A percentile compares a stretch with the other conserved stretches of the same genome.
These are phyloP conservation scores for Colletotrichum tropicicola DNA, from an alignment of 2,329 filamentous ascomycete genomes.

Conservation along the genomic window DNA sequence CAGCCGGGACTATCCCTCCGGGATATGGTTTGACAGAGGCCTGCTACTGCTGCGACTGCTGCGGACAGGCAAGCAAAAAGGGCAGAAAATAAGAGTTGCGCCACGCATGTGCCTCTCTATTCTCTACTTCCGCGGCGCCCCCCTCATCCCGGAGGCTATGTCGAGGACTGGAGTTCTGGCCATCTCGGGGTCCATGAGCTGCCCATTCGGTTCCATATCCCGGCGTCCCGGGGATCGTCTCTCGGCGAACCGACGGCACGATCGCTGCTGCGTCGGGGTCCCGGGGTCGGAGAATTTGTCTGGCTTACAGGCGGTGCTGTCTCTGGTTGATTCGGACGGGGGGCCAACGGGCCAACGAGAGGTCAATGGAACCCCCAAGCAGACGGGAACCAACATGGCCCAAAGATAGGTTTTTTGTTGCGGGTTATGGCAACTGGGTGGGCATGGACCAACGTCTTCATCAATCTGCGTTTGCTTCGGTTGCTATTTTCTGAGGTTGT, in stretches of 20 bases:
- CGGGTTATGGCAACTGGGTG: not conserved
- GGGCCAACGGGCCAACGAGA: not conserved
- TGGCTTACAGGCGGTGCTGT: conserved; percentile 13
- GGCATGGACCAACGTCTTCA: not conserved
- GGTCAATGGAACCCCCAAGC: not conserved
- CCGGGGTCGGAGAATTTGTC: conserved; percentile 16
- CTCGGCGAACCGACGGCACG: conserved; percentile 17
- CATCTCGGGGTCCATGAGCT: conserved; percentile 1
- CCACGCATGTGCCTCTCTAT: conserved; percentile 8
- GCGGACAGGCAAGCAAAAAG: not conserved
- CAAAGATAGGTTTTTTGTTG: not conserved
- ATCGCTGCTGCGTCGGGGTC: conserved; percentile 9
- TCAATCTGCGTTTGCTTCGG: conserved; percentile 4
- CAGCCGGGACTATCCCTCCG: conserved; percentile 7
- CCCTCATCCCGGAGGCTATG: conserved; percentile 22
- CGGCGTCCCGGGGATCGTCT: conserved; percentile 10
- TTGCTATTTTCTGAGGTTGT: not conserved
- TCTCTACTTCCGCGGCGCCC: not conserved
- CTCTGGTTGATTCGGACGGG: conserved; percentile 12
- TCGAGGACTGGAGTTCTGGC: not conserved
- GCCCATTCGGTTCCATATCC: not conserved
- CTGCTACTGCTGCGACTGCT: not conserved
- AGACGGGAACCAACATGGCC: not conserved
- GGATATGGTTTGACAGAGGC: not conserved
- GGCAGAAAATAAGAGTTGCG: not conserved